Evolutionary conservation across 108 stramenopile genomes (phyloP).

Genomic region (Nitzschia palea): DNA sequence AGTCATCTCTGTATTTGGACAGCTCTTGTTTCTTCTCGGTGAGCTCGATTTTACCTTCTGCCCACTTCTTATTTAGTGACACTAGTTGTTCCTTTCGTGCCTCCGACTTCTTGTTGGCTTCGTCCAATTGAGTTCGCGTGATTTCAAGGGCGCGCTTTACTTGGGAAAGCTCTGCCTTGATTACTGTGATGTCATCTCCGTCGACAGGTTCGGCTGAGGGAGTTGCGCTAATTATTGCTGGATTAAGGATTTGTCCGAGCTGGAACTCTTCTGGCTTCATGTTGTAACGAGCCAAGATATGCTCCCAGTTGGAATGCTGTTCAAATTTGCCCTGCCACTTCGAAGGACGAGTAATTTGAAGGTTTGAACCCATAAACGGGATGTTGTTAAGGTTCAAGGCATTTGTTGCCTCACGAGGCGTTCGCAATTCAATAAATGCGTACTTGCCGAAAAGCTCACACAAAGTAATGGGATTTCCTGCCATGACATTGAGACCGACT

Average conservation of each 20-base stretch:
- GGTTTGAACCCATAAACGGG: slow-evolving; percentile 83
- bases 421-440: slow-evolving; percentile 90
- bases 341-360: slow-evolving; percentile 86
- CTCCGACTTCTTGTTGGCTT: slow-evolving; percentile 43
- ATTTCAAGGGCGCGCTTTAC: slow-evolving; percentile 37
- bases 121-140: slow-evolving; percentile 34
- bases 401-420: slow-evolving; percentile 82
- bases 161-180: slow-evolving; percentile 41
- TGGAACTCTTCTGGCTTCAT: slow-evolving; percentile 75
- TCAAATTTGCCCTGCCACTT: slow-evolving; percentile 87
- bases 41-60: slow-evolving; percentile 37
- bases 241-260: slow-evolving; percentile 43
- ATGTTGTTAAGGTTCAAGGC: slow-evolving; percentile 93
- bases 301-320: slow-evolving; percentile 91
- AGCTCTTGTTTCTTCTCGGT: slow-evolving; percentile 34
- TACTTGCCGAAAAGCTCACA: slow-evolving; percentile 90
- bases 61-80: slow-evolving; percentile 44
- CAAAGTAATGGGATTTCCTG: slow-evolving; percentile 85
- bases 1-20: slow-evolving; percentile 25
- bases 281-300: slow-evolving; percentile 86
- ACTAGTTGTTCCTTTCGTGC: slow-evolving; percentile 44
- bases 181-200: slow-evolving; percentile 24
- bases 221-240: slow-evolving; percentile 19
- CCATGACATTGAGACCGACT: slow-evolving; percentile 74
- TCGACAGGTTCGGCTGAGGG: slow-evolving; percentile 39